Base-by-base conservation (phyloP, 2,329 filamentous ascomycete species). In the Rasamsonia emersonii region DNA sequence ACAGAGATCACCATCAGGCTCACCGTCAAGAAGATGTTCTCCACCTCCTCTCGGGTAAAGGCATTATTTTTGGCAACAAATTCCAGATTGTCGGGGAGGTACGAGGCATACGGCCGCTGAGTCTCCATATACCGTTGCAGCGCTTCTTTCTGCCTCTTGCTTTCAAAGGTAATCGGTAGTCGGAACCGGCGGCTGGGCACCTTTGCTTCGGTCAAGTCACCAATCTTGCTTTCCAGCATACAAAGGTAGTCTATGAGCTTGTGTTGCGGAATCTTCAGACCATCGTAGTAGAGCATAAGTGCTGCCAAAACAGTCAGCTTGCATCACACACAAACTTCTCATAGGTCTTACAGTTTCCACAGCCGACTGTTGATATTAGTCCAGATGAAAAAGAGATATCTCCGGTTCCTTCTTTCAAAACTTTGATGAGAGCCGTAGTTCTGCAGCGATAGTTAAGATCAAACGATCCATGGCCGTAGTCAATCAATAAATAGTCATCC, bases 91-190 rank as follows among this genome's bases (percentile, higher is more conserved):
- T 74, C 71, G 0, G 77, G 77, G 0, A 80, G 60, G 46, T 77
- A 81, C 0, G 72, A 67, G 0, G 77, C 77, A 29, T 75, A 67
- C 1, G 70, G 65, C 5, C 77, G 65, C 39, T 77, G 74, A 1
- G 74, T 79, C 15, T 71, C 70, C 47, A 70, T 70, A 50, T 81
- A 81, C 3, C 76, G 65, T 27, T 71, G 57, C 1, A 76, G 66
- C 0, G 75, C 75, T 19, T 71, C 65, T 13, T 63, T 49, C 36
- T 59, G 54, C 18, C 45, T 43, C 33, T 49, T 38, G 39, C 47
- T 51, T 33, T 64, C 52, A 38, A 68, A 65, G 4, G 56, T 59
- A 17, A 68, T 49, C 0, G 66, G 66, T 1, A 69, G 51, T 18
- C 50, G 54, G 48, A 67, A 66, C n/a, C 54, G 49, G 4, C 66